phyloP scores from a whole-genome alignment of 768 basidiomycete genomes.

The Multifurca ochricompacta region DNA sequence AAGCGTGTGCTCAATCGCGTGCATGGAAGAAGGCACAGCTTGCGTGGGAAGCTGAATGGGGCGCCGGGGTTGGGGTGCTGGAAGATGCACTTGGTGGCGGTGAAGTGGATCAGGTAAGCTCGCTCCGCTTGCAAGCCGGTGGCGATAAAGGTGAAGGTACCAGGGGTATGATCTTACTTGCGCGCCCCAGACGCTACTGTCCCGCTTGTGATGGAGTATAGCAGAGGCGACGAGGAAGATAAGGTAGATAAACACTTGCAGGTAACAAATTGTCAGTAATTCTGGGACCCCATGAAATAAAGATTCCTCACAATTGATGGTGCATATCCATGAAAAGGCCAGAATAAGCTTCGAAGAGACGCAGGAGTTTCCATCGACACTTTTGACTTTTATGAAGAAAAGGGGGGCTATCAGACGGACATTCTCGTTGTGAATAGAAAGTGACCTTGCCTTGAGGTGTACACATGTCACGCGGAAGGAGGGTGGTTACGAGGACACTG shows the following conservation, averaged over 20 bases:
- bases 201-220: conserved; percentile 7
- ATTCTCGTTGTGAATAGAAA: background rate
- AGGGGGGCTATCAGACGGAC: background rate
- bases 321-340: conserved; percentile 20
- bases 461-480: conserved; percentile 15
- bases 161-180: conserved; percentile 17
- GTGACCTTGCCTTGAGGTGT: conserved; percentile 6
- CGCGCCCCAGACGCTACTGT: conserved; percentile 11
- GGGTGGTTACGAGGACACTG: conserved; percentile 8
- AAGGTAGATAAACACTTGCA: conserved; percentile 16
- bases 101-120: background rate
- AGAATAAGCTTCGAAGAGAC: conserved; percentile 10
- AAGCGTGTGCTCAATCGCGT: background rate
- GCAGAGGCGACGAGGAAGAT: conserved; percentile 7
- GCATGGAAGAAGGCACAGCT: background rate
- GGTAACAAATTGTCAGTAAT: background rate
- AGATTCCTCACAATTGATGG: conserved; percentile 11
- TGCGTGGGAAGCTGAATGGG: conserved; percentile 10
- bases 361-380: conserved; percentile 6
- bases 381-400: conserved; percentile 8
- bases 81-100: background rate
- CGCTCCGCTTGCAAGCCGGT: conserved; percentile 4
- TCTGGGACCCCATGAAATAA: background rate
- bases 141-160: conserved; percentile 3
- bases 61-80: conserved; percentile 16